A percentile compares a stretch with the other conserved stretches of the same genome.
Evolutionary conservation across 768 basidiomycete genomes (phyloP).

Genomic region (Termitomyces sp.): DNA sequence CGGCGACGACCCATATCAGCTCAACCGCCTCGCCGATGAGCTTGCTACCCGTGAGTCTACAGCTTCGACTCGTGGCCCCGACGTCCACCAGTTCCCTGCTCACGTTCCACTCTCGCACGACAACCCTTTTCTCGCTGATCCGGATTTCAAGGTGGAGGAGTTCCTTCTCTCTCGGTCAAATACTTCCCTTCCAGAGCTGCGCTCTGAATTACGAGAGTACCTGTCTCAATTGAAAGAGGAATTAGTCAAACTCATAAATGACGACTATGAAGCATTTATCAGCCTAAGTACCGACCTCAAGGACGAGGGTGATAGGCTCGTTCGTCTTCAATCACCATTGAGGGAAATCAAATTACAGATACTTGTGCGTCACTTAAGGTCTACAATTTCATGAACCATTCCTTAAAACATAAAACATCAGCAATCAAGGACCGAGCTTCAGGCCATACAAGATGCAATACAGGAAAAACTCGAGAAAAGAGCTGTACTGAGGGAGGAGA

Average conservation of each 20-base stretch:
- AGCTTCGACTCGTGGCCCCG: slow-evolving; percentile 7
- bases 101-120: slow-evolving; percentile 73
- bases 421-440: slow-evolving; percentile 61
- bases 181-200: slow-evolving; percentile 82
- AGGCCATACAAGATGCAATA: slow-evolving; percentile 64
- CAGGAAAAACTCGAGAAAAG: slow-evolving; percentile 74
- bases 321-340: slow-evolving; percentile 64
- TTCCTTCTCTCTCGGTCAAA: slow-evolving; percentile 86
- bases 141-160: slow-evolving; percentile 73
- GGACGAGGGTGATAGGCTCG: slow-evolving; percentile 74
- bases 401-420: slow-evolving; percentile 15
- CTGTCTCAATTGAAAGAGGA: slow-evolving; percentile 83
- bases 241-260: slow-evolving; percentile 91
- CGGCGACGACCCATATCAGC: slow-evolving; percentile 52
- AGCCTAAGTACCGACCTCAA: slow-evolving; percentile 89
- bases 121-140: slow-evolving; percentile 64
- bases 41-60: slow-evolving; percentile 48
- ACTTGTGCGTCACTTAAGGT: slow-evolving; percentile 41
- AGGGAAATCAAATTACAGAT: slow-evolving; percentile 57
- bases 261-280: slow-evolving; percentile 98
- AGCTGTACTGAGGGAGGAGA: slow-evolving; percentile 76
- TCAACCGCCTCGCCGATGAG: slow-evolving; percentile 70
- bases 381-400: neutral
- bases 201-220: slow-evolving; percentile 84
- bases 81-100: slow-evolving; percentile 48